Percentiles rank a stretch among this genome's conserved stretches.
These are phyloP conservation scores for Calocybe cyanea DNA, from an alignment of 768 basidiomycete species.

Conservation along the genomic window DNA sequence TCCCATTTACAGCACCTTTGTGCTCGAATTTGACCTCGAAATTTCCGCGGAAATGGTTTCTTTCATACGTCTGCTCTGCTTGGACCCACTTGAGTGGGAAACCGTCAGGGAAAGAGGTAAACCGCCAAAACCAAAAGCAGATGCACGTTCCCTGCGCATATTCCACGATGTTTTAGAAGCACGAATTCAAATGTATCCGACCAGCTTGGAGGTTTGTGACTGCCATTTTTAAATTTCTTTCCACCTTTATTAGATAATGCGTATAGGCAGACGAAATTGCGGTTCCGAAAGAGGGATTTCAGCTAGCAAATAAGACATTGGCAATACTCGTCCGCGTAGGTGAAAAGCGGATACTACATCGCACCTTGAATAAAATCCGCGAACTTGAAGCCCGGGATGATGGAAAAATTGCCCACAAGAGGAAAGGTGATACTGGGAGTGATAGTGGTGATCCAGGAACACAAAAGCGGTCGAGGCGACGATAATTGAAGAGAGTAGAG, in stretches of 20 bases:
- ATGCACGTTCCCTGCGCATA: constrained; percentile 43
- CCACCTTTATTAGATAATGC: constrained; percentile 1
- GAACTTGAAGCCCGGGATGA: constrained; percentile 4
- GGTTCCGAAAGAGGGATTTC: constrained; percentile 14
- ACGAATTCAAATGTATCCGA: constrained; percentile 54
- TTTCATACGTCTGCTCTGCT: constrained; percentile 59
- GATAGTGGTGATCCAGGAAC: constrained; percentile 3
- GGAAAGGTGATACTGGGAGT: constrained; percentile 8
- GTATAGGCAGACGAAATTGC: constrained; percentile 48
- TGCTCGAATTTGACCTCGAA: constrained; percentile 48
- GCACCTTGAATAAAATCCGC: constrained; percentile 20
- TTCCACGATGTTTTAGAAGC: constrained; percentile 43
- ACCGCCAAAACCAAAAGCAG: constrained; percentile 69
- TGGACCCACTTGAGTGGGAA: constrained; percentile 55
- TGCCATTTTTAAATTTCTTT: neutral
- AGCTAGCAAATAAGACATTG: constrained; percentile 43
- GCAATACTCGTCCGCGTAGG: constrained; percentile 75
- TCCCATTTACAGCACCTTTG: constrained; percentile 41
- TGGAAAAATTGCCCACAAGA: constrained; percentile 12
- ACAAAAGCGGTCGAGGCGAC: constrained; percentile 13
- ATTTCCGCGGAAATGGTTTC: constrained; percentile 58
- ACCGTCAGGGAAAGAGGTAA: constrained; percentile 58
- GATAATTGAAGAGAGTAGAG: constrained; percentile 2
- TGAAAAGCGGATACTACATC: constrained; percentile 67
- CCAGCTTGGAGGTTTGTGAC: constrained; percentile 51